A percentile compares a stretch with the other conserved stretches of the same genome.
Conservation (phyloP, 768 basidiomycete genomes). For the Saitozyma podzolica region DNA sequence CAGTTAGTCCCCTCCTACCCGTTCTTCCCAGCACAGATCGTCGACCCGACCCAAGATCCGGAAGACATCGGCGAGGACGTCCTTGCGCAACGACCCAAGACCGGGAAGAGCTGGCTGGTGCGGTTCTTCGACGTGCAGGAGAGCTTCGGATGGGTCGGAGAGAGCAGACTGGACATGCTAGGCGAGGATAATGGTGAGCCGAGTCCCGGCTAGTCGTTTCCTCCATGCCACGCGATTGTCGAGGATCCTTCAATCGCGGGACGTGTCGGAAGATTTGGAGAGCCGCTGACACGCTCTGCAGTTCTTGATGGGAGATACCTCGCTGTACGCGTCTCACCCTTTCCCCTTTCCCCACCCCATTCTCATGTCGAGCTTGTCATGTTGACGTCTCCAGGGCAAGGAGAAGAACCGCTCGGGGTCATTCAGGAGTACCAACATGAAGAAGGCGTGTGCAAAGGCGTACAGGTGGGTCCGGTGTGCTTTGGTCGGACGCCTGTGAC, state of each 20-base stretch:
- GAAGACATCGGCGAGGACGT: conserved; percentile 58
- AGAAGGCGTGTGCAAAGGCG: conserved; percentile 64
- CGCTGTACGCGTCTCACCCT: conserved; percentile 46
- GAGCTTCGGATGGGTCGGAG: conserved; percentile 68
- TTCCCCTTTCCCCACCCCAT: not conserved
- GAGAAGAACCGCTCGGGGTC: conserved; percentile 57
- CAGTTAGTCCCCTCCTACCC: conserved; percentile 60
- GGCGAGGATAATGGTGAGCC: conserved; percentile 69
- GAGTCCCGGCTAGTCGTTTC: not conserved
- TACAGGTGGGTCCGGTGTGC: conserved; percentile 59
- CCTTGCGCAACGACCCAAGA: conserved; percentile 51
- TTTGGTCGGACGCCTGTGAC: not conserved
- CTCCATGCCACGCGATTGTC: not conserved
- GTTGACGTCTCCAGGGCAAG: conserved; percentile 28
- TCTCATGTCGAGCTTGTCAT: not conserved
- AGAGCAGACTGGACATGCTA: conserved; percentile 63
- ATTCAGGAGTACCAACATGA: conserved; percentile 62
- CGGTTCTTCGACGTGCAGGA: conserved; percentile 70
- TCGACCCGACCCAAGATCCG: conserved; percentile 68
- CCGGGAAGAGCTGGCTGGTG: conserved; percentile 64
- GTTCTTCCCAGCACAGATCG: conserved; percentile 74
- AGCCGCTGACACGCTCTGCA: conserved; percentile 42
- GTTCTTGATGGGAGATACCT: conserved; percentile 69
- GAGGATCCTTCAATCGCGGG: not conserved
- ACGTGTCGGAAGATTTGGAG: not conserved